A percentile compares a stretch with the other conserved stretches of the same genome.
Evolutionary conservation across 1,139 yeast species (phyloP).

Genomic region (Waltiozyma solani): DNA sequence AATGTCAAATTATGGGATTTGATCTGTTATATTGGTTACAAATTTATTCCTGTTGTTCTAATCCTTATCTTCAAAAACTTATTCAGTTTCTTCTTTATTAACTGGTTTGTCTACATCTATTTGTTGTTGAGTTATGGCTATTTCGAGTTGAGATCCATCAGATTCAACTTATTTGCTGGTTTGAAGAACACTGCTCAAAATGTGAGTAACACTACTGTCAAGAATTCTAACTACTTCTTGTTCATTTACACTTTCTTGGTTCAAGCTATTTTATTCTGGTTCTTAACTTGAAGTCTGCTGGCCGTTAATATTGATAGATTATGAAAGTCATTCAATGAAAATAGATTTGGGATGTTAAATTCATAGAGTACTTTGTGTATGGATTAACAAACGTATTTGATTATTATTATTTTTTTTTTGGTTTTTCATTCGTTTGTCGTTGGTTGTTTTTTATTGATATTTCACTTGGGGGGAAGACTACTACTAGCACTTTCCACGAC

Average conservation of each 20-base stretch:
- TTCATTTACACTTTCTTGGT: constrained; percentile 78
- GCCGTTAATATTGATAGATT: too few species aligned
- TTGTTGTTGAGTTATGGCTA: constrained; percentile 49
- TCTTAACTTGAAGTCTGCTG: constrained; percentile 28
- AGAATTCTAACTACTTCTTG: constrained; percentile 77
- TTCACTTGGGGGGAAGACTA: too few species aligned
- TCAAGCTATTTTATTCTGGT: constrained; percentile 57
- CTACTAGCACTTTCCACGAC: too few species aligned
- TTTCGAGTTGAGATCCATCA: constrained; percentile 74
- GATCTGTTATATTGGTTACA: constrained; percentile 87
- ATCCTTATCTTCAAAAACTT: constrained; percentile 29
- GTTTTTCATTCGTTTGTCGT: too few species aligned
- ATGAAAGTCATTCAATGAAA: too few species aligned
- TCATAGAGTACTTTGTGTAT: too few species aligned
- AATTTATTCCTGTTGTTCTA: constrained; percentile 70
- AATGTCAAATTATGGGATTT: constrained; percentile 66
- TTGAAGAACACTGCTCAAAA: constrained; percentile 43
- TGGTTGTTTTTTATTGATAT: too few species aligned
- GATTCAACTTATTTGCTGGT: constrained; percentile 62
- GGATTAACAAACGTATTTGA: too few species aligned
- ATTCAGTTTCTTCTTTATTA: constrained; percentile 27
- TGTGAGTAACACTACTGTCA: constrained; percentile 57
- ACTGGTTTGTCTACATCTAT: constrained; percentile 34
- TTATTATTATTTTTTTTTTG: too few species aligned
- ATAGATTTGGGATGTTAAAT: too few species aligned